Evolutionary conservation across 1,139 yeast species (phyloP), one percentile per base, ranked within the genome.

Genomic region (Pichia sp.): DNA sequence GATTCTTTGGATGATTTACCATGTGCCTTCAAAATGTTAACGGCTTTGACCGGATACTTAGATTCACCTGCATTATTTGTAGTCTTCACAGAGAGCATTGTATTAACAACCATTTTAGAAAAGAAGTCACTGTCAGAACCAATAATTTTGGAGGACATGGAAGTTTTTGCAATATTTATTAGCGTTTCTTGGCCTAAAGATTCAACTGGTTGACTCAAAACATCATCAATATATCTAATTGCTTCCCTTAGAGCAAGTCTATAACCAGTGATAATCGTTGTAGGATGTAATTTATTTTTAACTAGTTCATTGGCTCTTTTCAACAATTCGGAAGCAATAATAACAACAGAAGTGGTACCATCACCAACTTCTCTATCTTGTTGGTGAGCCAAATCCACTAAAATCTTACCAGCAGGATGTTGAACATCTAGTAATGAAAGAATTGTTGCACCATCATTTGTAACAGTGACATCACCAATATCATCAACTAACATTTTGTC

Each of bases 311-410:
- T 88, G 39, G 98, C 98, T 51, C 96, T 74, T 58, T 85, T 83
- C 58, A 93, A 71, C 46, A 93, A 69, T 64, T 93, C 99, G 36
- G 95, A 76, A 25, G 98, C 97, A 61, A 91, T 82, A 49, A 91
- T 86, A 36, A 91, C 97, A 37, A 91, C 97, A n/a, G 95, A 83
- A 1, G 95, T 84, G 36, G 95, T 84, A 54, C 99, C 99, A 60
- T 93, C 99, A 44, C 99, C 99, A 44, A 93, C 96, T 66, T 93
- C 98, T 58, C 96, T 78, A 62, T 93, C 99, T 67, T 93, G 99
- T 62, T 93, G 98, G 62, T 91, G 96, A 4, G 98, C 99, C 59
- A 93, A 74, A 60, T 93, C 98, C 37, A 93, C 98, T 48, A 93
- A 71, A 52, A 93, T 91, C 66, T 86, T 88, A 19, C 98, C 98